A percentile compares a stretch with the other conserved stretches of the same genome.
phyloP scores from a whole-genome alignment of 106 monocot species.

The Allium cepa region DNA sequence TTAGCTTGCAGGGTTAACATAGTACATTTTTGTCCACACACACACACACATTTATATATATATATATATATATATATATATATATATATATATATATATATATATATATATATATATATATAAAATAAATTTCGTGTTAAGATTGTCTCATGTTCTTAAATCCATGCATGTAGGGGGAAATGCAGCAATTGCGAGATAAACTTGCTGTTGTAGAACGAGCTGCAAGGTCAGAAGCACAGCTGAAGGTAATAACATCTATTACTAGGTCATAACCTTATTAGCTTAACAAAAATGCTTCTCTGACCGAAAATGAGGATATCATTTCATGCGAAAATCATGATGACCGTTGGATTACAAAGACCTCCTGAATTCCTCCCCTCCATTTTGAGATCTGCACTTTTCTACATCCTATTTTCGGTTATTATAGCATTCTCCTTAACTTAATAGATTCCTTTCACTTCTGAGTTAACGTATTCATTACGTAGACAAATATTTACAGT shows the following conservation, averaged over 20 bases:
- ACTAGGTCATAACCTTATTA: no score
- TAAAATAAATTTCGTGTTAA: background rate
- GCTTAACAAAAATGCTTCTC: no score
- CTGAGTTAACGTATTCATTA: background rate
- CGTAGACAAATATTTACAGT: no score
- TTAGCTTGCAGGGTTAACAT: background rate
- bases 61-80: background rate
- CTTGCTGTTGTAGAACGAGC: constrained; percentile 81
- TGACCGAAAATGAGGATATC: no score
- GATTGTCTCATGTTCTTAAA: background rate
- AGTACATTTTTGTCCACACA: background rate
- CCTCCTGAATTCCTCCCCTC: no score
- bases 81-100: background rate
- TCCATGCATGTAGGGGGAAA: constrained; percentile 58
- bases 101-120: background rate
- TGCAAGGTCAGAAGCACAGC: constrained; percentile 77
- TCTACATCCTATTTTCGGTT: no score
- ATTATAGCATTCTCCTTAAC: no score
- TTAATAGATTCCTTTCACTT: background rate
- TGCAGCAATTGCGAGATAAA: constrained; percentile 98
- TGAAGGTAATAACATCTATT: constrained; percentile 44
- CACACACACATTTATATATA: no score
- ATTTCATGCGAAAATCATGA: no score
- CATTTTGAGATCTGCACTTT: no score
- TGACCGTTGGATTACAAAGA: no score